These are phyloP conservation scores for Globisporangium viniferum DNA, from an alignment of 352 stramenopile species.

Conservation along the genomic window DNA sequence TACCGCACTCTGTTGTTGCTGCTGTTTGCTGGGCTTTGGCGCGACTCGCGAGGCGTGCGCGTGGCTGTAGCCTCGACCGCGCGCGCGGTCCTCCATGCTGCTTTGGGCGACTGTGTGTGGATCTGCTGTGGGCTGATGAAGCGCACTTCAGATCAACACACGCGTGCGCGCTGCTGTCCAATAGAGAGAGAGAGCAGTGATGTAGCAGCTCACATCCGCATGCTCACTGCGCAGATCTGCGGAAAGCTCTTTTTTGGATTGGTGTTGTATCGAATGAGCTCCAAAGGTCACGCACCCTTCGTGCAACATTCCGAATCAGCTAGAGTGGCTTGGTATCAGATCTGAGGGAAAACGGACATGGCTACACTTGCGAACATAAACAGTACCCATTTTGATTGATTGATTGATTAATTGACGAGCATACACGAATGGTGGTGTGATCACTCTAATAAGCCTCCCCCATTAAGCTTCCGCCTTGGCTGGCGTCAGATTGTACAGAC, in stretches of 20 bases:
- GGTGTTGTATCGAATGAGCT: background rate
- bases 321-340: background rate
- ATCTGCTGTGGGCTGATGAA: background rate
- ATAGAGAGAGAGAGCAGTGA: background rate
- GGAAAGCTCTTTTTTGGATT: background rate
- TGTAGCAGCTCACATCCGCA: background rate
- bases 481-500: background rate
- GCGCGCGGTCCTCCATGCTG: conserved; percentile 9
- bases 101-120: background rate
- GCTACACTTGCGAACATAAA: background rate
- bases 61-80: conserved; percentile 7
- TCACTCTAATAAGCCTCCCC: background rate
- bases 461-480: background rate
- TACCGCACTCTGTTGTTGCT: background rate
- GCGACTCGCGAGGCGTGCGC: background rate
- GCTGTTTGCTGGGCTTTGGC: background rate
- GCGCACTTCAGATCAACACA: background rate
- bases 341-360: background rate
- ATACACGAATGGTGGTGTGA: background rate
- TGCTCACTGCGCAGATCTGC: background rate
- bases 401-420: background rate
- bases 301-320: background rate
- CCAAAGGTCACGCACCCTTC: conserved; percentile 7
- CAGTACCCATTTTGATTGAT: background rate
- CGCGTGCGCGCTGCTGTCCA: background rate